phyloP scores from a whole-genome alignment of 2,329 filamentous ascomycete species.

The Cadophora gregata region DNA sequence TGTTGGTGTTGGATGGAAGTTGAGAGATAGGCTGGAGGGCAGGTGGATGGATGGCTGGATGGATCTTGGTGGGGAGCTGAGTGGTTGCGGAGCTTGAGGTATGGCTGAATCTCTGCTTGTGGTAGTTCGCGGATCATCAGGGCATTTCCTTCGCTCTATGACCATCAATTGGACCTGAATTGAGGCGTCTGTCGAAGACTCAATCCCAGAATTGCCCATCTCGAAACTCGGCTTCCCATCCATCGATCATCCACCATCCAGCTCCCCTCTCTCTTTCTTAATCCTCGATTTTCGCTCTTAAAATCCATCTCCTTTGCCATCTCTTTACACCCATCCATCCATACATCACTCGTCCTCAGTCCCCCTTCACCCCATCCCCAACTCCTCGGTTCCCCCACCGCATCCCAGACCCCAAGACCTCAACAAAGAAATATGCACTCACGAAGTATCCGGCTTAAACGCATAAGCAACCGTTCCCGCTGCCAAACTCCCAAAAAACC shows the following conservation, averaged over 20 bases:
- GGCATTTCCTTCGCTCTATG: not conserved
- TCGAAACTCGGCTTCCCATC: not conserved
- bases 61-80: not conserved
- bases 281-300: too few species aligned
- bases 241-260: not conserved
- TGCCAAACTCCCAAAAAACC: constrained; percentile 79
- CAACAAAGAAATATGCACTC: constrained; percentile 53
- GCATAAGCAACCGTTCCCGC: constrained; percentile 82
- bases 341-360: too few species aligned
- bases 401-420: constrained; percentile 4
- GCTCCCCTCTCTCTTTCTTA: not conserved
- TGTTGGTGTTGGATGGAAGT: not conserved
- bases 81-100: not conserved
- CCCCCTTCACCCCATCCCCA: constrained; percentile 11
- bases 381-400: constrained; percentile 2
- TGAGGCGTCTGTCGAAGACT: not conserved
- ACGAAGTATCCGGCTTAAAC: constrained; percentile 99
- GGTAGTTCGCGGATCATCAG: not conserved
- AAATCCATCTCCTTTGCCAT: not conserved
- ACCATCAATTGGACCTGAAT: not conserved
- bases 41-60: not conserved
- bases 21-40: too few species aligned
- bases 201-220: not conserved
- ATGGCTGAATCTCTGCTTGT: too few species aligned
- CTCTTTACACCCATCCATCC: too few species aligned